Conservation (phyloP, 1,284 basidiomycete genomes). For the Takashimella tepidaria region DNA sequence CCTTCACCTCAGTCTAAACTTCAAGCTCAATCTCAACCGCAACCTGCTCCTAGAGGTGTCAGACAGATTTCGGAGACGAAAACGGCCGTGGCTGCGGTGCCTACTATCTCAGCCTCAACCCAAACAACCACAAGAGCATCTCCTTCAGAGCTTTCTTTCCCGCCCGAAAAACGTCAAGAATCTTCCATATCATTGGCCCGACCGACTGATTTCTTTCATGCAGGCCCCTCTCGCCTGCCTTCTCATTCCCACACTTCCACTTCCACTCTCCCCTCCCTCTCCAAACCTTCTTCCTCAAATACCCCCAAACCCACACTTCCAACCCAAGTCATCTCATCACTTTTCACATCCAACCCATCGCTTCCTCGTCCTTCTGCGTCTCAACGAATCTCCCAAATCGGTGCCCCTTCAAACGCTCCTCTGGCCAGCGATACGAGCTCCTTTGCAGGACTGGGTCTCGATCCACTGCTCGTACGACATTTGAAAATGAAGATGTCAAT, state of each 20-base stretch:
- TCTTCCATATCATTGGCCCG: too few relatives aligned
- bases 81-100: conserved; percentile 3
- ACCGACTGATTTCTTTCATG: too few relatives aligned
- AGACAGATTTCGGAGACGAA: conserved; percentile 5
- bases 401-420: conserved; percentile 76
- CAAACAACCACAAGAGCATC: neutral
- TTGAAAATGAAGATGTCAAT: conserved; percentile 77
- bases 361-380: conserved; percentile 16
- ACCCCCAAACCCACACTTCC: conserved; percentile 15
- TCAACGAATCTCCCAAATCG: conserved; percentile 18
- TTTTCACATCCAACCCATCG: conserved; percentile 64
- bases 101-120: conserved; percentile 2
- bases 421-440: conserved; percentile 61
- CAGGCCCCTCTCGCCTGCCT: conserved; percentile 18
- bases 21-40: neutral
- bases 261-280: neutral
- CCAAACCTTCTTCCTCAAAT: conserved; percentile 5
- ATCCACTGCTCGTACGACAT: conserved; percentile 75
- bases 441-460: conserved; percentile 69
- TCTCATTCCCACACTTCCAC: neutral
- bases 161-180: too few relatives aligned
- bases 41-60: conserved; percentile 6
- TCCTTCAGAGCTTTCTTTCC: conserved; percentile 7
- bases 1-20: neutral
- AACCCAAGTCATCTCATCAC: conserved; percentile 78